phyloP scores from a whole-genome alignment of 2,329 filamentous ascomycete species.

The Fusarium sp. region DNA sequence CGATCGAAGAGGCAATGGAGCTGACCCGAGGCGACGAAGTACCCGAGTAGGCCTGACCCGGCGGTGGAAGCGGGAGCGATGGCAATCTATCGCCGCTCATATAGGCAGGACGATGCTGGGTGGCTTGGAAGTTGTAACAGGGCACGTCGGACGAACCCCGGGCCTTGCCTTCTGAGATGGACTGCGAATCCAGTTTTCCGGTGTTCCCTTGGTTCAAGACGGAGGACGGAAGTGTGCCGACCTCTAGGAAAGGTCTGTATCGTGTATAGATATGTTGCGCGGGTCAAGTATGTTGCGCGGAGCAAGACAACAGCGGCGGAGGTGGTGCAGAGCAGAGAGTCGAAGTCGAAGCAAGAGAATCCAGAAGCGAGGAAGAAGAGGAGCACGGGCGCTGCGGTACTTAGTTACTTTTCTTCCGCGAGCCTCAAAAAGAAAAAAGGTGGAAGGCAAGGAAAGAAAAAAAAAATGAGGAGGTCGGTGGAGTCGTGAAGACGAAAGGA shows the following conservation, averaged over 20 bases:
- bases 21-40: slow-evolving; percentile 81
- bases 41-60: slow-evolving; percentile 76
- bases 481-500: slow-evolving; percentile 46
- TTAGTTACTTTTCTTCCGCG: not conserved
- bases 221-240: slow-evolving; percentile 1
- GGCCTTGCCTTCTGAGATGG: slow-evolving; percentile 85
- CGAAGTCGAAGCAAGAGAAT: not conserved
- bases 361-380: not conserved
- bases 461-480: slow-evolving; percentile 33
- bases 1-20: slow-evolving; percentile 71
- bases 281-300: slow-evolving; percentile 33
- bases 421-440: slow-evolving; percentile 43
- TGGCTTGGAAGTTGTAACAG: slow-evolving; percentile 74
- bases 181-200: slow-evolving; percentile 96
- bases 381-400: not conserved
- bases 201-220: slow-evolving; percentile 58
- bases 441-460: slow-evolving; percentile 46
- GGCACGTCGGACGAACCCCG: slow-evolving; percentile 78
- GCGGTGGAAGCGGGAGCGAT: slow-evolving; percentile 76
- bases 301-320: slow-evolving; percentile 7
- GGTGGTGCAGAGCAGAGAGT: not conserved
- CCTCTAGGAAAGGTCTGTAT: not conserved
- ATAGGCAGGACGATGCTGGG: slow-evolving; percentile 71
- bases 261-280: slow-evolving; percentile 1
- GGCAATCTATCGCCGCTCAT: slow-evolving; percentile 77